Evolutionary conservation across 2,329 filamentous ascomycete genomes (phyloP).

Genomic region (Pseudogymnoascus sp.): DNA sequence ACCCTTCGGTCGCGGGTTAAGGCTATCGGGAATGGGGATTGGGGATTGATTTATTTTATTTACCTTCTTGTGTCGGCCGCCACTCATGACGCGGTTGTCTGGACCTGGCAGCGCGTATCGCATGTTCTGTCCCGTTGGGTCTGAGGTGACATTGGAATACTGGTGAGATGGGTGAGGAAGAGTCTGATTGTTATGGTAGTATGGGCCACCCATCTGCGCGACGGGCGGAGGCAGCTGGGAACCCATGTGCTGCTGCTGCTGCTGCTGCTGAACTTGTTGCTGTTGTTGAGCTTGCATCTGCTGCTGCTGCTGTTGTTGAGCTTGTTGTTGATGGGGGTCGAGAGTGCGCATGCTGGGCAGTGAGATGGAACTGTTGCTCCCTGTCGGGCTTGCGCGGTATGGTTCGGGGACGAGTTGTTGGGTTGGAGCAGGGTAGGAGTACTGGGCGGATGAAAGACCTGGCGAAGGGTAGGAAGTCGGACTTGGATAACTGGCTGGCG

Average conservation of each 20-base stretch:
- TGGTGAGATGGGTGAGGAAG: slow-evolving; percentile 37
- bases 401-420: slow-evolving; percentile 33
- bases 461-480: slow-evolving; percentile 44
- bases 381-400: slow-evolving; percentile 35
- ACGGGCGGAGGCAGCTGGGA: slow-evolving; percentile 48
- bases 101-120: slow-evolving; percentile 50
- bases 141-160: slow-evolving; percentile 41
- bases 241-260: slow-evolving; percentile 37
- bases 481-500: slow-evolving; percentile 34
- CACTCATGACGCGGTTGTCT: slow-evolving; percentile 48
- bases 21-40: slow-evolving; percentile 13
- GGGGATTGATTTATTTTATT: slow-evolving; percentile 2
- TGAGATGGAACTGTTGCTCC: slow-evolving; percentile 39
- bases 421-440: slow-evolving; percentile 38
- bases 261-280: slow-evolving; percentile 1
- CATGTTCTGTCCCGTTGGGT: slow-evolving; percentile 39
- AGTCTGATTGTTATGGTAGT: slow-evolving; percentile 39
- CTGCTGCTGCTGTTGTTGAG: slow-evolving; percentile 23
- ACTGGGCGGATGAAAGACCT: slow-evolving; percentile 37
- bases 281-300: slow-evolving; percentile 14
- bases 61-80: slow-evolving; percentile 52
- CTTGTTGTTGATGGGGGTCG: slow-evolving; percentile 34
- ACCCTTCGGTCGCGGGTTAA: not conserved
- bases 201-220: slow-evolving; percentile 40
- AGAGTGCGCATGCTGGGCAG: slow-evolving; percentile 45